Evolutionary conservation across 2,329 filamentous ascomycete species (phyloP).

Genomic region (Scopulariopsis brevicaulis): DNA sequence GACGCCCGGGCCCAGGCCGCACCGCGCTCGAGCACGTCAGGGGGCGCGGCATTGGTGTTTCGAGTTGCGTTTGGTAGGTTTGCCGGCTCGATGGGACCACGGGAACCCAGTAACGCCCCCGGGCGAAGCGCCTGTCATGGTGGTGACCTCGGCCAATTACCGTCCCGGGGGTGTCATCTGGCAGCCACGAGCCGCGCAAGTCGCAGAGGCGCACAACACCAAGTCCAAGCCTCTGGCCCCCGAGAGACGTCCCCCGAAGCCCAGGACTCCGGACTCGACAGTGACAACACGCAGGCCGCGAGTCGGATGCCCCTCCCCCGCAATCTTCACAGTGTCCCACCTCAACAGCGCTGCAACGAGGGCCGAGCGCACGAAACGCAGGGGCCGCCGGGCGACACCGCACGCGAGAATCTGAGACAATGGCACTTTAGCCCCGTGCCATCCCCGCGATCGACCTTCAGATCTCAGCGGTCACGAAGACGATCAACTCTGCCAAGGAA

Average conservation of each 20-base stretch:
- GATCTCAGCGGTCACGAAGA: not conserved
- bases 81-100: not conserved
- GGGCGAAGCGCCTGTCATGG: too few species aligned
- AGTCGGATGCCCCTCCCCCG: not conserved
- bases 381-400: not conserved
- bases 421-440: not conserved
- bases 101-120: not conserved
- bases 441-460: not conserved
- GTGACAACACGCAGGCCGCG: not conserved
- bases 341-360: too few species aligned
- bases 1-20: not conserved
- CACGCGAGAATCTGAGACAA: not conserved
- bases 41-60: not conserved
- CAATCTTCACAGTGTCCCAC: too few species aligned
- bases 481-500: too few species aligned
- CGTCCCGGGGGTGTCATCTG: too few species aligned
- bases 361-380: not conserved
- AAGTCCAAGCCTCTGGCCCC: not conserved
- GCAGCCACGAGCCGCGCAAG: not conserved
- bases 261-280: not conserved
- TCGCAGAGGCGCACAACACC: not conserved
- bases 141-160: too few species aligned
- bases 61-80: not conserved
- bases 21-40: not conserved
- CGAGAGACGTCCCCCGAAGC: not conserved